Conservation (phyloP, 257 asterid genomes). For the Lavandula angustifolia region DNA sequence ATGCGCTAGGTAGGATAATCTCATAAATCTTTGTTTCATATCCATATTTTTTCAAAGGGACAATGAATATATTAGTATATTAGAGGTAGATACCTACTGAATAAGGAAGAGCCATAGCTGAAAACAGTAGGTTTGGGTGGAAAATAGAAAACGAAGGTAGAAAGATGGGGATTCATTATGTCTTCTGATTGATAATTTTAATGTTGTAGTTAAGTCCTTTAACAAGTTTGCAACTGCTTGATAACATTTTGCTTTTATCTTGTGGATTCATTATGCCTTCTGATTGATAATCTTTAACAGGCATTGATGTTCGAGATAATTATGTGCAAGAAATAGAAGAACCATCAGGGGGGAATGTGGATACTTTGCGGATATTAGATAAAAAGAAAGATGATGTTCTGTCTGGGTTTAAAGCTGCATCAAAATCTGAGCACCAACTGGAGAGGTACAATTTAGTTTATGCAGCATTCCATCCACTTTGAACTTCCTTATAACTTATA, state of each 20-base stretch:
- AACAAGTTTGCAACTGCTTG: conserved; percentile 23
- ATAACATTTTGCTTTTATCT: conserved; percentile 12
- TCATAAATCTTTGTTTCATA: background rate
- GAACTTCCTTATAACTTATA: background rate
- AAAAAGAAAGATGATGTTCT: conserved; percentile 59
- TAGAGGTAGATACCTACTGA: conserved; percentile 8
- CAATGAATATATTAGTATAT: background rate
- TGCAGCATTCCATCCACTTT: conserved; percentile 15
- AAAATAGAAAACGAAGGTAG: too few species aligned
- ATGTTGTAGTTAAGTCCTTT: background rate
- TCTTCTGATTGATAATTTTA: too few species aligned
- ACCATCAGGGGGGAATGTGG: conserved; percentile 56
- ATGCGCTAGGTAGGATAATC: background rate
- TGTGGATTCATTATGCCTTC: background rate
- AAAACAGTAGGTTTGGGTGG: background rate
- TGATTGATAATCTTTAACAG: conserved; percentile 42
- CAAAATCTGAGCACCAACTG: conserved; percentile 56
- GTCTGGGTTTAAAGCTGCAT: conserved; percentile 76
- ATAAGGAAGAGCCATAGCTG: background rate
- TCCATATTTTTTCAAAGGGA: background rate
- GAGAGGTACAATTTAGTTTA: conserved; percentile 57
- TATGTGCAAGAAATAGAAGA: conserved; percentile 87
- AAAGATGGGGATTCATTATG: too few species aligned
- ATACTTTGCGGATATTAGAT: conserved; percentile 58
- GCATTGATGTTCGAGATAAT: conserved; percentile 71